Evolutionary conservation across 129 eudicot genomes (phyloP).

Genomic region (Sambucus nigra): DNA sequence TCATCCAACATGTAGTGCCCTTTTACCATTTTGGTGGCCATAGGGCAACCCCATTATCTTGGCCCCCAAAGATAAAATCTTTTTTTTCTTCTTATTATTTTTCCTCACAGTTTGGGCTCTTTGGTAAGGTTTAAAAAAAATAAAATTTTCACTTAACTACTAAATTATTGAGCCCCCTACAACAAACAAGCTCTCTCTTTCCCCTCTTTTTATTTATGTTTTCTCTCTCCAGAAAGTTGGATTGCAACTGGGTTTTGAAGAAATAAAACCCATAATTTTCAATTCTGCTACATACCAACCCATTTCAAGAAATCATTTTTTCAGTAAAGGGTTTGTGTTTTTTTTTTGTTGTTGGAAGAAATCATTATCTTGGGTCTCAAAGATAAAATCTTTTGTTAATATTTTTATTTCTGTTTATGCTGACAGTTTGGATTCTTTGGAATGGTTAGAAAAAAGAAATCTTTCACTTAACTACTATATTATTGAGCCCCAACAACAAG

Average conservation of each 20-base stretch:
- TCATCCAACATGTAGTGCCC: neutral
- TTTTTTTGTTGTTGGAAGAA: no score
- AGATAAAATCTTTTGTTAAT: no score
- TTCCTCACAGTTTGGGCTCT: slow-evolving; percentile 1
- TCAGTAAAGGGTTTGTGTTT: neutral
- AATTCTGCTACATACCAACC: slow-evolving; percentile 7
- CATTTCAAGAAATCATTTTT: slow-evolving; percentile 20
- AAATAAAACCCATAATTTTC: neutral
- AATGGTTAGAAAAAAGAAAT: neutral
- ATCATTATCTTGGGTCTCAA: neutral
- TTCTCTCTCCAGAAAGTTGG: slow-evolving; percentile 3
- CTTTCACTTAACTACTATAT: neutral
- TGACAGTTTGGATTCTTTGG: slow-evolving; percentile 6
- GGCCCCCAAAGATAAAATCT: neutral
- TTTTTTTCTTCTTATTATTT: neutral
- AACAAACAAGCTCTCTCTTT: neutral
- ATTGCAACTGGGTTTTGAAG: neutral
- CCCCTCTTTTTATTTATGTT: neutral
- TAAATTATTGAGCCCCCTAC: neutral
- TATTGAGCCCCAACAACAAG: neutral
- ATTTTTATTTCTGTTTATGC: neutral
- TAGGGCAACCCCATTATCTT: neutral
- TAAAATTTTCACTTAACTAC: neutral
- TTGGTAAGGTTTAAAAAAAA: slow-evolving; percentile 3
- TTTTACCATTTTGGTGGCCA: neutral